phyloP scores from a whole-genome alignment of 805 yeast genomes.

The Kregervanrija pseudodelftensis region DNA sequence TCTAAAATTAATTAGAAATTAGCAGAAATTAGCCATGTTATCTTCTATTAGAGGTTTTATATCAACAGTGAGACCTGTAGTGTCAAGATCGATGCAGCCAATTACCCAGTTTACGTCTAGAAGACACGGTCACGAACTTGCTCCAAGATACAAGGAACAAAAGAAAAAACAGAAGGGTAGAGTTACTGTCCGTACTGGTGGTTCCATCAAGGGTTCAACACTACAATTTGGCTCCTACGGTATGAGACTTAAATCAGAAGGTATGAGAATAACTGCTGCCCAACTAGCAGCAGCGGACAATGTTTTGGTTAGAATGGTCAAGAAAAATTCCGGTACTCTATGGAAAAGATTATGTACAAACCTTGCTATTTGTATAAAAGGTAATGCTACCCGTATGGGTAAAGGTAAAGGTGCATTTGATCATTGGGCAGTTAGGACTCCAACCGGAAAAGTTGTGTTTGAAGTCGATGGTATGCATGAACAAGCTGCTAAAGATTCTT shows the following conservation, averaged over 20 bases:
- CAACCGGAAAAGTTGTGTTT: conserved; percentile 88
- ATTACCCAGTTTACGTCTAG: too few relatives aligned
- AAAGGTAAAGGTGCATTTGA: conserved; percentile 98
- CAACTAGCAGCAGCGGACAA: conserved; percentile 89
- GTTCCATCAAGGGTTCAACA: conserved; percentile 82
- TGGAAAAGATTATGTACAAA: conserved; percentile 79
- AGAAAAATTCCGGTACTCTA: conserved; percentile 68
- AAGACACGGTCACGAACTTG: conserved; percentile 57
- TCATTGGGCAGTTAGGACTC: conserved; percentile 94
- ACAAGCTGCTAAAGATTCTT: conserved; percentile 81
- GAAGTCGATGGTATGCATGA: conserved; percentile 80
- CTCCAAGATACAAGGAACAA: conserved; percentile 64
- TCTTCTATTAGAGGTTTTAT: too few relatives aligned
- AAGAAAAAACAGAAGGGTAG: conserved; percentile 89
- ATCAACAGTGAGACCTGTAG: too few relatives aligned
- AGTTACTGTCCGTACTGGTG: conserved; percentile 91
- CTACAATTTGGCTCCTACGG: conserved; percentile 80
- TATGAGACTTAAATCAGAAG: conserved; percentile 81
- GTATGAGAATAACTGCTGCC: conserved; percentile 75
- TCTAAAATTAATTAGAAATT: too few relatives aligned
- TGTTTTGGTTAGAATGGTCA: conserved; percentile 73
- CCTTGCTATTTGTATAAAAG: conserved; percentile 89
- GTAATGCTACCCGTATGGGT: conserved; percentile 99
- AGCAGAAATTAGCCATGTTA: too few relatives aligned
- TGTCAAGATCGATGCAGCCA: too few relatives aligned